A percentile compares a stretch with the other conserved stretches of the same genome.
Evolutionary conservation across 805 yeast species (phyloP).

Genomic region (Teunomyces pallodes): DNA sequence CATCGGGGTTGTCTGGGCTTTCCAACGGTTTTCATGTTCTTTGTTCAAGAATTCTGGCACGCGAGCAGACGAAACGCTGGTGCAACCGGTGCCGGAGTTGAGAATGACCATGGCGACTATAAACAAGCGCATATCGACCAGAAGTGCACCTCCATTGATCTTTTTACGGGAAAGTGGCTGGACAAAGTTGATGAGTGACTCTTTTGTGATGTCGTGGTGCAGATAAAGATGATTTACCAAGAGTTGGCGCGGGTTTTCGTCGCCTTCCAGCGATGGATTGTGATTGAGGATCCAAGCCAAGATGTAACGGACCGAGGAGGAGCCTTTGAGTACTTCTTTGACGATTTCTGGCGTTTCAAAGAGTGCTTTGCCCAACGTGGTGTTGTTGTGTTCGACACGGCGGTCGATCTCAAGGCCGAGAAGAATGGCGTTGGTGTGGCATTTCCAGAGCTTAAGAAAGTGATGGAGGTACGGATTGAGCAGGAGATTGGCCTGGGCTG

Average conservation of each 20-base stretch:
- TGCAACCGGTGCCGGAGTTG: slow-evolving; percentile 21
- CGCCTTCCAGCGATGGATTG: slow-evolving; percentile 8
- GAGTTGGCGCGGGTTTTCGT: slow-evolving; percentile 5
- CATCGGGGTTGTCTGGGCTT: slow-evolving; percentile 18
- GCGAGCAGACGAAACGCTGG: slow-evolving; percentile 7
- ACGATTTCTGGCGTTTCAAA: slow-evolving; percentile 33
- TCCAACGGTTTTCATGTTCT: slow-evolving; percentile 13
- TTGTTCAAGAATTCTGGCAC: slow-evolving; percentile 2
- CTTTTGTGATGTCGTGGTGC: slow-evolving; percentile 56
- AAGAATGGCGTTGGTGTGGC: slow-evolving; percentile 56
- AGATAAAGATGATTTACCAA: not conserved
- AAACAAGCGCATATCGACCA: slow-evolving; percentile 56
- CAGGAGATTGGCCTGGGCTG: slow-evolving; percentile 32
- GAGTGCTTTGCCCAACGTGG: slow-evolving; percentile 18
- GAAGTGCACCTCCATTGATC: slow-evolving; percentile 56
- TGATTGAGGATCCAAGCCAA: slow-evolving; percentile 60
- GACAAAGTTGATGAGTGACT: slow-evolving; percentile 57
- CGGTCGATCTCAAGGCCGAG: slow-evolving; percentile 56
- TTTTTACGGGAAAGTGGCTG: slow-evolving; percentile 64
- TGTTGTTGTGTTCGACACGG: slow-evolving; percentile 29
- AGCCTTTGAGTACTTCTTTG: slow-evolving; percentile 49
- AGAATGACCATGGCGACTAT: slow-evolving; percentile 48
- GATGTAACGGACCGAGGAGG: slow-evolving; percentile 60
- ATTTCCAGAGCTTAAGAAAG: slow-evolving; percentile 63
- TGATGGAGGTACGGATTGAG: slow-evolving; percentile 62